phyloP scores from a whole-genome alignment of 2,329 filamentous ascomycete species.

The Colletotrichum horii region DNA sequence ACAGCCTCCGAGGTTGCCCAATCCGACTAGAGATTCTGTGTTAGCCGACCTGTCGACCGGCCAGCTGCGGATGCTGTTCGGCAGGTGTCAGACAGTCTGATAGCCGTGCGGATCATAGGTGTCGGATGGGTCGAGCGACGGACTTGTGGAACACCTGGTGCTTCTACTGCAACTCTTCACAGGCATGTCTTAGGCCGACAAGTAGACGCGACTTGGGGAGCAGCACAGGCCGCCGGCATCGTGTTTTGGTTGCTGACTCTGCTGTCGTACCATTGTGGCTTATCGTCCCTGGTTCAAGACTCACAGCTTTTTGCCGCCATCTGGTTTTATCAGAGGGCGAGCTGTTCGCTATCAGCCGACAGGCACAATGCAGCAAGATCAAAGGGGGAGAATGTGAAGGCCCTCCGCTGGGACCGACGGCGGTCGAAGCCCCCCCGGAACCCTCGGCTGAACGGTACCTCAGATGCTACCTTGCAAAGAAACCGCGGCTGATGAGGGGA shows the following conservation, averaged over 20 bases:
- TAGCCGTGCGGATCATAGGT: background rate
- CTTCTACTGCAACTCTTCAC: background rate
- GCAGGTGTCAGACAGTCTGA: conserved; percentile 6
- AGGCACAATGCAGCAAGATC: background rate
- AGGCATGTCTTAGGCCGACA: background rate
- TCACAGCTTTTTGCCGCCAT: background rate
- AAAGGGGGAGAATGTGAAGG: background rate
- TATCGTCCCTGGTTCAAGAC: background rate
- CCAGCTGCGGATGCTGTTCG: background rate
- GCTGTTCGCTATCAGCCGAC: background rate
- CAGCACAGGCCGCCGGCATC: background rate
- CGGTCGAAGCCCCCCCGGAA: background rate
- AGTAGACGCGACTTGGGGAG: background rate
- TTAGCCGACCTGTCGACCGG: background rate
- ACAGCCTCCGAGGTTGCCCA: background rate
- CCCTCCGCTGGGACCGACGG: background rate
- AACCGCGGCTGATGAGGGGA: background rate
- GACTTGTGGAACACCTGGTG: background rate
- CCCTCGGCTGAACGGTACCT: background rate
- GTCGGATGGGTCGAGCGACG: background rate
- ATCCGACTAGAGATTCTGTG: background rate
- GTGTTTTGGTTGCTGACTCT: background rate
- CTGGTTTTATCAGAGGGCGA: background rate
- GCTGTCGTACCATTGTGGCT: background rate
- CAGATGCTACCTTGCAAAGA: background rate